These are phyloP conservation scores for Cladosporium oxysporum DNA, from an alignment of 2,329 filamentous ascomycete genomes.

Conservation along the genomic window DNA sequence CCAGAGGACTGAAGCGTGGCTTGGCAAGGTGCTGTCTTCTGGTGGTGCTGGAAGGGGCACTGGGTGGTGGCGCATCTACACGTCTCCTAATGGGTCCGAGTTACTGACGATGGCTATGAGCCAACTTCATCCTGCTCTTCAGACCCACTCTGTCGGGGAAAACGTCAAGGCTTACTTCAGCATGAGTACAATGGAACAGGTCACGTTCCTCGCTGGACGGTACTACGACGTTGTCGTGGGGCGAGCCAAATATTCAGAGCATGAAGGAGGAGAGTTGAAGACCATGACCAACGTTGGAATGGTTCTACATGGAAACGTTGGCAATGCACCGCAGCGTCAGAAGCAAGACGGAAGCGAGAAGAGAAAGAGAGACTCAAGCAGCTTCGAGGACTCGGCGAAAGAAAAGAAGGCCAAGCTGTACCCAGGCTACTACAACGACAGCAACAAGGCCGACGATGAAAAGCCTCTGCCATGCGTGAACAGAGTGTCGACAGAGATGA, in stretches of 20 bases:
- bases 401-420: neutral
- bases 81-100: neutral
- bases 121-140: neutral
- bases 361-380: neutral
- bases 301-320: neutral
- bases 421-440: neutral
- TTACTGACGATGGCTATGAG: neutral
- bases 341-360: neutral
- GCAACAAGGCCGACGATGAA: neutral
- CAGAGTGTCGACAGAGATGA: neutral
- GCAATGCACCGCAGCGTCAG: neutral
- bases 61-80: neutral
- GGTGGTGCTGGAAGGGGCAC: neutral
- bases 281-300: neutral
- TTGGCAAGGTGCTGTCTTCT: neutral
- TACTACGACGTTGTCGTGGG: neutral
- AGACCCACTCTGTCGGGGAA: neutral
- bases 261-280: neutral
- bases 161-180: neutral
- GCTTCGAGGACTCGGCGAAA: neutral
- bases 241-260: neutral
- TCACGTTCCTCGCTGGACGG: neutral
- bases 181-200: neutral
- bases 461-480: neutral
- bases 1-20: neutral